Percentiles rank a stretch among this genome's conserved stretches.
phyloP scores from a whole-genome alignment of 441 rosid genomes.

The Gossypium lobatum region DNA sequence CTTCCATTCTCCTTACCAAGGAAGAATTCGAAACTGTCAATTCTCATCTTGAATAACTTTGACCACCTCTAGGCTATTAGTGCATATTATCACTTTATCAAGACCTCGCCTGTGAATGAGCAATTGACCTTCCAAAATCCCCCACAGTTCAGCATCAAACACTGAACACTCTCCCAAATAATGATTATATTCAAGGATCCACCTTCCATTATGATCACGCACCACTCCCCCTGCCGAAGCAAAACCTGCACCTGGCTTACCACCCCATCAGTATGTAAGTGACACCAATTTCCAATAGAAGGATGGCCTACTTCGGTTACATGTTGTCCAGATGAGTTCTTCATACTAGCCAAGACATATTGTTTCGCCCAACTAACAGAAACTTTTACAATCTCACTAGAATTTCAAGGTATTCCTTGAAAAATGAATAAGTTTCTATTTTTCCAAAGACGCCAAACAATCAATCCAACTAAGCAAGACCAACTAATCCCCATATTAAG shows the following conservation, averaged over 20 bases:
- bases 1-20: no score
- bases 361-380: background rate
- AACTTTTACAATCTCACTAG: background rate
- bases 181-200: background rate
- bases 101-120: background rate
- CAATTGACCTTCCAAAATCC: background rate
- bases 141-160: background rate
- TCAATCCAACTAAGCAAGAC: background rate
- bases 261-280: background rate
- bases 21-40: no score
- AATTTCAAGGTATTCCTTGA: background rate
- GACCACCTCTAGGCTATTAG: no score
- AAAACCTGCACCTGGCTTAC: background rate
- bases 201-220: background rate
- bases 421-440: background rate
- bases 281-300: background rate
- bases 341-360: background rate
- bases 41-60: no score
- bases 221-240: background rate
- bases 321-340: background rate
- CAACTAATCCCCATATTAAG: background rate
- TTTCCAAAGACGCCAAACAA: background rate
- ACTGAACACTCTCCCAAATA: background rate
- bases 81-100: no score
- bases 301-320: background rate